These are phyloP conservation scores for Rutidosis leptorrhynchoides DNA, from an alignment of 129 eudicot genomes.

Conservation along the genomic window DNA sequence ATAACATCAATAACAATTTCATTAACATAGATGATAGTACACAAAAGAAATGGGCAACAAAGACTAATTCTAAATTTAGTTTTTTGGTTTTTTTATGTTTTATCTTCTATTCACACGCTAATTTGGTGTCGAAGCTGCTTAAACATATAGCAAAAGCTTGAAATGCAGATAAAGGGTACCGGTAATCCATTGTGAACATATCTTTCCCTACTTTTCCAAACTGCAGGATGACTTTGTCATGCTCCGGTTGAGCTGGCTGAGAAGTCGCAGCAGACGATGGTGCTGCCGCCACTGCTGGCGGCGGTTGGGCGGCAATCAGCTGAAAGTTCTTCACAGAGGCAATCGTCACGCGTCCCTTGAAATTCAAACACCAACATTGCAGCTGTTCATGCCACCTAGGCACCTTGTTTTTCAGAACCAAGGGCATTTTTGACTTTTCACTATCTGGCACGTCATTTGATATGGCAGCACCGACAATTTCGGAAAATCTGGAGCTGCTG, in stretches of 20 bases:
- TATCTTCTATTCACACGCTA: conserved; percentile 81
- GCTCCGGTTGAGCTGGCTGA: conserved; percentile 55
- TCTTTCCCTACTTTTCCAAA: conserved; percentile 86
- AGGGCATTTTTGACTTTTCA: conserved; percentile 45
- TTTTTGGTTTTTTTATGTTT: not conserved
- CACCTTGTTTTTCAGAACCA: conserved; percentile 74
- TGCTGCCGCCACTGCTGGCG: conserved; percentile 22
- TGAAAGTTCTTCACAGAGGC: conserved; percentile 82
- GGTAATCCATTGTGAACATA: conserved; percentile 85
- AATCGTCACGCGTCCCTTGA: conserved; percentile 71
- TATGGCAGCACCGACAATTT: conserved; percentile 38
- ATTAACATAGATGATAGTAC: conserved; percentile 14
- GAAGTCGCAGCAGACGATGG: conserved; percentile 32
- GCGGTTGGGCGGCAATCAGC: conserved; percentile 59
- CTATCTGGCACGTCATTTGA: conserved; percentile 42
- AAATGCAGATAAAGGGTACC: conserved; percentile 90
- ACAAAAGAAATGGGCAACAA: conserved; percentile 18
- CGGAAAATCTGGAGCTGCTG: conserved; percentile 69
- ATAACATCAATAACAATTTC: conserved; percentile 30
- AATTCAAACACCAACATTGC: conserved; percentile 83
- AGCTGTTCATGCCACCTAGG: conserved; percentile 83
- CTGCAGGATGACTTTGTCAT: conserved; percentile 69
- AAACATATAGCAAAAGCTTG: conserved; percentile 91
- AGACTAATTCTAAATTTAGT: conserved; percentile 14
- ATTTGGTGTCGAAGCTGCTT: conserved; percentile 91